Conservation (phyloP, 116 monocot genomes). For the Dioscorea cayenensis region DNA sequence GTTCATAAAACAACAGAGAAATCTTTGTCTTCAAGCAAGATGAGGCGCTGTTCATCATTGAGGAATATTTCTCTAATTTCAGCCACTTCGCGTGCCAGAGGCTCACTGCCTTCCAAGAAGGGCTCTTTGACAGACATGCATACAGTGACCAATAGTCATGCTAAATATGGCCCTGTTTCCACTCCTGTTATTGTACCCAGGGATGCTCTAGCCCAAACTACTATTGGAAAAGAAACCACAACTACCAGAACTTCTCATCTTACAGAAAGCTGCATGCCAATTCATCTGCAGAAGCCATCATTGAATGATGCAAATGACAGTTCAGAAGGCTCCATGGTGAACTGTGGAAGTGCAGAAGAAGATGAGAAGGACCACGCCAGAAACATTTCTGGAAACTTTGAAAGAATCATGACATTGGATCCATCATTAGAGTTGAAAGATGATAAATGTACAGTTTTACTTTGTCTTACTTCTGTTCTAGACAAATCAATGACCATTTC, state of each 20-base stretch:
- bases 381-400: constrained; percentile 32
- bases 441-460: constrained; percentile 30
- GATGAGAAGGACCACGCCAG: constrained; percentile 10
- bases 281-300: constrained; percentile 9
- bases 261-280: constrained; percentile 6
- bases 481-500: not conserved
- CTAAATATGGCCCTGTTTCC: constrained; percentile 21
- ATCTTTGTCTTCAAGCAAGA: constrained; percentile 11
- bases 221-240: constrained; percentile 16
- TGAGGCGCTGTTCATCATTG: constrained; percentile 8
- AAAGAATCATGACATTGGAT: constrained; percentile 35
- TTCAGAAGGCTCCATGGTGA: constrained; percentile 6
- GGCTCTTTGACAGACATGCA: constrained; percentile 13
- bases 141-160: constrained; percentile 17
- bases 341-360: constrained; percentile 9
- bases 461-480: not conserved
- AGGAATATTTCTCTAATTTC: constrained; percentile 21
- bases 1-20: constrained; percentile 21
- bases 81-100: constrained; percentile 10
- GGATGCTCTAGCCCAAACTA: constrained; percentile 23
- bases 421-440: constrained; percentile 16
- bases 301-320: constrained; percentile 11
- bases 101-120: constrained; percentile 34
- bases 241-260: constrained; percentile 6
- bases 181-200: constrained; percentile 50